Evolutionary conservation across 2,329 filamentous ascomycete species (phyloP), one percentile per base, ranked within the genome.

Genomic region (Phialocephala sp.): DNA sequence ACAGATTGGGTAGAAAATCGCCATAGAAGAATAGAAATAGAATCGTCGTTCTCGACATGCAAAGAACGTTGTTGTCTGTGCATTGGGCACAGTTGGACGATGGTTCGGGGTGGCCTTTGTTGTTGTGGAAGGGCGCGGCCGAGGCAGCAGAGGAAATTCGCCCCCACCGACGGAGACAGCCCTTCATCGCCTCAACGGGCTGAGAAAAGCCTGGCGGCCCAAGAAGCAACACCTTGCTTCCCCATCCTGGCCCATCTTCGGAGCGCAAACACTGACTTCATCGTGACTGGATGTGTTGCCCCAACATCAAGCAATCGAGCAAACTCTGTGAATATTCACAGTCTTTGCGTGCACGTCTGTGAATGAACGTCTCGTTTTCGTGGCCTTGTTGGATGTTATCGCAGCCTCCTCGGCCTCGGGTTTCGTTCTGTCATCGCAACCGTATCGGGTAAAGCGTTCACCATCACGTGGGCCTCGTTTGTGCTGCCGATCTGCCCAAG

Each of bases 331-430:
- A 32, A 32, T 32, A 6, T 6, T 3, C 27, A 32, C 27, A 32
- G 3, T 32, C 27, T 32, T 6, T 32, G 27, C 50, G 47, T 54
- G 50, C 18, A 54, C 22, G n/a, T 50, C 45, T 20, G 8, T 20
- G 22, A 24, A n/a, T 22, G 6, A 35, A 20, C 15, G 50, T 14
- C 4, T 15, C 8, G 4, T 32, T 54, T 27, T 54, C 12, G 24
- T 54, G 50, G 50, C 50, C 50, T 54, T 35, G 50, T 54, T 35
- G 11, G 12, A 18, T 54, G 50, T 54, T 54, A 54, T 54, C 50
- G 50, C 32, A 54, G 50, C 50, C 50, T 54, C 50, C 14, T 54
- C 50, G 50, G 24, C 50, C 24, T 54, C 14, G 22, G 14, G 18
- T 54, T 54, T 54, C 18, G 24, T 54, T 54, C 22, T 54, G 50